Conservation (phyloP, 345 rosid genomes). For the Linum lewisii region DNA sequence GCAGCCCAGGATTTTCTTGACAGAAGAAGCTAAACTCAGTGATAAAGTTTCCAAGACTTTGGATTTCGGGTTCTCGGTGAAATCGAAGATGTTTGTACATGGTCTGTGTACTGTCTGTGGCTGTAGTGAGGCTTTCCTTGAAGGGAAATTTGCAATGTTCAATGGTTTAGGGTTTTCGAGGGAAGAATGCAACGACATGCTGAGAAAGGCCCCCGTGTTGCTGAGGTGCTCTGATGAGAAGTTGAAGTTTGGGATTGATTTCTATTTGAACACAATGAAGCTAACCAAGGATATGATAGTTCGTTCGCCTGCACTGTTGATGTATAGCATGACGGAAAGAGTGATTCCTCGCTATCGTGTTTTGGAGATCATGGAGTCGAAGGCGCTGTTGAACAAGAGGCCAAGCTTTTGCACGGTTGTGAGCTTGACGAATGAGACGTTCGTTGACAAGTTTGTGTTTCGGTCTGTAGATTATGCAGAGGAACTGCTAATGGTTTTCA, state of each 20-base stretch:
- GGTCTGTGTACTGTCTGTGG: slow-evolving; percentile 22
- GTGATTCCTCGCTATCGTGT: slow-evolving; percentile 31
- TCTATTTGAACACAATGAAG: slow-evolving; percentile 19
- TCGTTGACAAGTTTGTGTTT: slow-evolving; percentile 20
- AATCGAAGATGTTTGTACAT: slow-evolving; percentile 33
- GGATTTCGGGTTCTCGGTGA: slow-evolving; percentile 26
- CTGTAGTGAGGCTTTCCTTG: slow-evolving; percentile 18
- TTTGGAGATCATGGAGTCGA: slow-evolving; percentile 25
- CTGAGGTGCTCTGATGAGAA: slow-evolving; percentile 22
- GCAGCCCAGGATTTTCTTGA: slow-evolving; percentile 25
- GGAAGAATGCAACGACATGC: slow-evolving; percentile 18
- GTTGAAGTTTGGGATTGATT: slow-evolving; percentile 22
- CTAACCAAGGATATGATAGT: slow-evolving; percentile 18
- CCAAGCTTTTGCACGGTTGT: slow-evolving; percentile 3
- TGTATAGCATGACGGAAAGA: slow-evolving; percentile 24
- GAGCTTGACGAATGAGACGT: slow-evolving; percentile 13
- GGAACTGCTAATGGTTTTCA: slow-evolving; percentile 27
- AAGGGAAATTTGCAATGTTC: slow-evolving; percentile 21
- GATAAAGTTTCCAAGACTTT: slow-evolving; percentile 14
- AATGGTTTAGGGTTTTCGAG: slow-evolving; percentile 25
- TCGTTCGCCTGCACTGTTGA: slow-evolving; percentile 14
- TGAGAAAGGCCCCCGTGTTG: slow-evolving; percentile 23
- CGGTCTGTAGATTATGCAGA: slow-evolving; percentile 22
- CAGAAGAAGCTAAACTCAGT: slow-evolving; percentile 13
- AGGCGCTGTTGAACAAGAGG: slow-evolving; percentile 22